Percentiles rank a stretch among this genome's conserved stretches.
phyloP scores from a whole-genome alignment of 495 filamentous ascomycete genomes.

The Symbiotaphrina buchneri region DNA sequence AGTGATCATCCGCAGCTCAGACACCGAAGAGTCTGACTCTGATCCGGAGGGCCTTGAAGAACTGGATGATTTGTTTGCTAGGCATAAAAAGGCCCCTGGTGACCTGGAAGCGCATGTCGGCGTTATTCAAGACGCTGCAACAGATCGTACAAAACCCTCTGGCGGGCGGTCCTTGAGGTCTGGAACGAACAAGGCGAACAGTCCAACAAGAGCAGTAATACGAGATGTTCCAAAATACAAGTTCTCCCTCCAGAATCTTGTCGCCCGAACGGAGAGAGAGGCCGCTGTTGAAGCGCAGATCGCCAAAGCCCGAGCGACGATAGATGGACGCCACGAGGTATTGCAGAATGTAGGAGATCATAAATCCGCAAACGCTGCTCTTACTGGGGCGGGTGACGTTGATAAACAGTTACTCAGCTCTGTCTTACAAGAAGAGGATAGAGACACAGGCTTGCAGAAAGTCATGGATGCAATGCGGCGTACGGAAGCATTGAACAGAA shows the following conservation, averaged over 20 bases:
- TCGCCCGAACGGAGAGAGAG: constrained; percentile 33
- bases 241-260: constrained; percentile 41
- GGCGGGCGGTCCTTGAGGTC: no score
- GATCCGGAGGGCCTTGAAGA: constrained; percentile 24
- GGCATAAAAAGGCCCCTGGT: constrained; percentile 6
- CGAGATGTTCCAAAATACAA: constrained; percentile 28
- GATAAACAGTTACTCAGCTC: neutral
- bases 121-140: constrained; percentile 6
- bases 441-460: constrained; percentile 12
- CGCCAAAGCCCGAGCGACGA: constrained; percentile 22
- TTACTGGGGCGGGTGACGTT: constrained; percentile 2
- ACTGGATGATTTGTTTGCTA: constrained; percentile 16
- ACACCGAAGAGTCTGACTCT: constrained; percentile 42
- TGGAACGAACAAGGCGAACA: no score
- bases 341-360: no score
- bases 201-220: constrained; percentile 9
- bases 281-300: constrained; percentile 32
- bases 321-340: constrained; percentile 11
- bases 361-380: no score
- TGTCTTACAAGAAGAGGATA: constrained; percentile 2
- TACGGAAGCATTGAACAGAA: constrained; percentile 42
- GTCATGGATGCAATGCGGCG: constrained; percentile 43
- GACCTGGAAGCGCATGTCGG: neutral
- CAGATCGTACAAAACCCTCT: no score
- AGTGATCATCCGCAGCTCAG: constrained; percentile 40